Evolutionary conservation across 2,329 filamentous ascomycete species (phyloP).

Genomic region (Pezicula neosporulosa): DNA sequence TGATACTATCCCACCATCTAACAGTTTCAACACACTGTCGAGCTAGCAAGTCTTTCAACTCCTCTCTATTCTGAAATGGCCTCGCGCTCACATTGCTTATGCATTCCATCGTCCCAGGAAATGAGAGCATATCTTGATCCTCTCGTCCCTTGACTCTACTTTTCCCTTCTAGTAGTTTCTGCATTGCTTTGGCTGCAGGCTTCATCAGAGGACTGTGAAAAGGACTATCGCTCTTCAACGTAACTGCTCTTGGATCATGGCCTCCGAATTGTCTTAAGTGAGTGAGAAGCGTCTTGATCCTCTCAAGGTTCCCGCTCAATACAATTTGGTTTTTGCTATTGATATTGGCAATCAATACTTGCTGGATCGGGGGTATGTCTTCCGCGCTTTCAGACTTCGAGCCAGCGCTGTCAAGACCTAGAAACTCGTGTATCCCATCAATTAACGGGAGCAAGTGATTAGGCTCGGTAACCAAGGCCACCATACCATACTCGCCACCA

Average conservation of each 20-base stretch:
- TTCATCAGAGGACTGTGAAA: conserved; percentile 93
- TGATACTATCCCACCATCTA: conserved; percentile 90
- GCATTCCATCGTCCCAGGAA: conserved; percentile 72
- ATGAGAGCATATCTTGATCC: conserved; percentile 64
- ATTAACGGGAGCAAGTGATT: conserved; percentile 69
- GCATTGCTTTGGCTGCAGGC: conserved; percentile 75
- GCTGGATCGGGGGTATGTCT: conserved; percentile 72
- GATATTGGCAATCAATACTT: conserved; percentile 89
- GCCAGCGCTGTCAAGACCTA: conserved; percentile 64
- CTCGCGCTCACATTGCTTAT: conserved; percentile 82
- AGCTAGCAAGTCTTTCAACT: conserved; percentile 76
- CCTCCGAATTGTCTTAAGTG: conserved; percentile 87
- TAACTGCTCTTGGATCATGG: conserved; percentile 84
- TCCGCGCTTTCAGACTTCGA: conserved; percentile 65
- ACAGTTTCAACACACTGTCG: conserved; percentile 89
- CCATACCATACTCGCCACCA: conserved; percentile 89
- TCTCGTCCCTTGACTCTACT: conserved; percentile 51
- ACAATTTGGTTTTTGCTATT: conserved; percentile 98
- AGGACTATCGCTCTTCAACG: conserved; percentile 81
- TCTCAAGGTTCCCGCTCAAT: conserved; percentile 79
- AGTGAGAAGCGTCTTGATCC: conserved; percentile 76
- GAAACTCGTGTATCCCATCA: conserved; percentile 72
- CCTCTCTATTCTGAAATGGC: conserved; percentile 69
- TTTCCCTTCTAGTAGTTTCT: conserved; percentile 57
- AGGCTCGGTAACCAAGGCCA: conserved; percentile 85